Evolutionary conservation across 1,284 basidiomycete genomes (phyloP).

Genomic region (Leccinum subspadiceum): DNA sequence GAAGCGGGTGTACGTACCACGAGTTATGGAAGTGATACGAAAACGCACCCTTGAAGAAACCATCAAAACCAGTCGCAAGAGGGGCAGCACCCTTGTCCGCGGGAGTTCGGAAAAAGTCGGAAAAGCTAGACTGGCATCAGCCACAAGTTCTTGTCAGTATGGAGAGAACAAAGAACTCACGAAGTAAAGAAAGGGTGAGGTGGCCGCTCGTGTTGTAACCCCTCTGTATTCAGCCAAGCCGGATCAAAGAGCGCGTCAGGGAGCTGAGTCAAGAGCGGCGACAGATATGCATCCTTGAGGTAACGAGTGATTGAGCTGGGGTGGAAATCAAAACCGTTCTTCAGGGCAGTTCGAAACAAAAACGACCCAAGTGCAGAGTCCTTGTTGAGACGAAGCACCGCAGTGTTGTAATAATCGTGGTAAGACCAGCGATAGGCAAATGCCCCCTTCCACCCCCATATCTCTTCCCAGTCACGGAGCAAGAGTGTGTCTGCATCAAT

Average conservation of each 20-base stretch:
- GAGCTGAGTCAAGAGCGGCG: conserved; percentile 57
- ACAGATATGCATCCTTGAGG: conserved; percentile 72
- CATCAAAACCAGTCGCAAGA: conserved; percentile 75
- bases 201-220: conserved; percentile 75
- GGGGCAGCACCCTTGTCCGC: conserved; percentile 63
- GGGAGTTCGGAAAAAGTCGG: conserved; percentile 77
- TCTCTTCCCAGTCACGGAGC: conserved; percentile 85
- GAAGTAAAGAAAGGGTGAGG: conserved; percentile 79
- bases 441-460: conserved; percentile 84
- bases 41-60: conserved; percentile 81
- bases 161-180: conserved; percentile 50
- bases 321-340: conserved; percentile 82
- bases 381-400: conserved; percentile 79
- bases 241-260: conserved; percentile 85
- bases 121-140: conserved; percentile 34
- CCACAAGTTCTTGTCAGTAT: conserved; percentile 41
- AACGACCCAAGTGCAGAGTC: conserved; percentile 76
- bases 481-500: conserved; percentile 84
- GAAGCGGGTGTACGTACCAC: conserved; percentile 44
- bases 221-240: conserved; percentile 81
- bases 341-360: conserved; percentile 79
- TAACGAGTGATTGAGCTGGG: conserved; percentile 80
- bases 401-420: conserved; percentile 79
- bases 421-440: conserved; percentile 86
- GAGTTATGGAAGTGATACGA: conserved; percentile 86